Evolutionary conservation across 495 filamentous ascomycete species (phyloP).

Genomic region (Lichenothelia convexa): DNA sequence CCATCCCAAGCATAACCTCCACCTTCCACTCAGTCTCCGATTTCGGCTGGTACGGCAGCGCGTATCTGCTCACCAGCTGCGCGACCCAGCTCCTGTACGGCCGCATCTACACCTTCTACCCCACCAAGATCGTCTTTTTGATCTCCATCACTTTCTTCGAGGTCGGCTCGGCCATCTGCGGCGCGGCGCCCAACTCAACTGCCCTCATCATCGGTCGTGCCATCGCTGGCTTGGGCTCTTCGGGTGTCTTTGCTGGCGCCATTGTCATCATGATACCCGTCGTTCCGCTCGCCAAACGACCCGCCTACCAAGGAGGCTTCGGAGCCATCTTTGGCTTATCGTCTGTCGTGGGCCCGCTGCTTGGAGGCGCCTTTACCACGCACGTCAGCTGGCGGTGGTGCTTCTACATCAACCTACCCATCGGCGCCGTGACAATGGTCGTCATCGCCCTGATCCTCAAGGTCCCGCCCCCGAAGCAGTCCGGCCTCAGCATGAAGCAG

Average conservation of each 20-base stretch:
- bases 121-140: slow-evolving; percentile 3
- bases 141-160: slow-evolving; percentile 2
- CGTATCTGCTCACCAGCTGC: not conserved
- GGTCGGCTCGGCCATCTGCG: slow-evolving; percentile 1
- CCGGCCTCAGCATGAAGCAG: not conserved
- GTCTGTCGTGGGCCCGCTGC: slow-evolving; percentile 4
- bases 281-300: slow-evolving; percentile 5
- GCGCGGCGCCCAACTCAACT: slow-evolving; percentile 2
- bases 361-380: slow-evolving; percentile 23
- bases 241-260: slow-evolving; percentile 16
- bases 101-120: slow-evolving; percentile 4
- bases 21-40: slow-evolving; percentile 12
- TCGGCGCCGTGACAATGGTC: slow-evolving; percentile 1
- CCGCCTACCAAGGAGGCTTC: slow-evolving; percentile 4
- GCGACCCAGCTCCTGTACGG: slow-evolving; percentile 5
- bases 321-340: slow-evolving; percentile 6
- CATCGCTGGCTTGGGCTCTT: slow-evolving; percentile 4
- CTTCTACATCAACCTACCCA: slow-evolving; percentile 10
- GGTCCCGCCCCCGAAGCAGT: not conserved
- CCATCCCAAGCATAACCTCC: slow-evolving; percentile 12
- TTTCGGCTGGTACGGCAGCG: slow-evolving; percentile 6
- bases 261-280: slow-evolving; percentile 17
- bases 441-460: slow-evolving; percentile 1
- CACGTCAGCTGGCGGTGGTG: slow-evolving; percentile 10
- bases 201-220: slow-evolving; percentile 5